These are phyloP conservation scores for Diaporthe vexans DNA, from an alignment of 2,329 filamentous ascomycete species.

Conservation along the genomic window DNA sequence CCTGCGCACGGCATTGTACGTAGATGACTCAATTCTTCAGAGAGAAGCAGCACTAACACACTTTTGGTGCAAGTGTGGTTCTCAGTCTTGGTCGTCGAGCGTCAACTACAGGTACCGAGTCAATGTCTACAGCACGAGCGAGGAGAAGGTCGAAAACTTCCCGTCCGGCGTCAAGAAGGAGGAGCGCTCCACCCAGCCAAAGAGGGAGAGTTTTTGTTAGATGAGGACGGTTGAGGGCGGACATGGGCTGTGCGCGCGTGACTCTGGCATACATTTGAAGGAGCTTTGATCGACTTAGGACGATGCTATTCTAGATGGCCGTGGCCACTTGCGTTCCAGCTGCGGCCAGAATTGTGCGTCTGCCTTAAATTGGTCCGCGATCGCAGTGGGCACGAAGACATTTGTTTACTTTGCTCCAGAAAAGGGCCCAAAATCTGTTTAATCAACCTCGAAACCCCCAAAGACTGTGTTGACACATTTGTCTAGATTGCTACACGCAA, in stretches of 20 bases:
- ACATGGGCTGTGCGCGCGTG: too few species aligned
- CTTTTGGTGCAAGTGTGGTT: neutral
- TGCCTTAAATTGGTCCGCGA: neutral
- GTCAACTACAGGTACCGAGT: neutral
- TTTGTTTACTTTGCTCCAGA: neutral
- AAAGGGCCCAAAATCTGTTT: neutral
- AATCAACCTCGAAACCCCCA: neutral
- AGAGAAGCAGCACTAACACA: neutral
- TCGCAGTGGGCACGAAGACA: neutral
- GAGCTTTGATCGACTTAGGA: neutral
- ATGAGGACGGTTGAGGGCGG: neutral
- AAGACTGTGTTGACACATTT: too few species aligned
- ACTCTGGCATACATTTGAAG: neutral
- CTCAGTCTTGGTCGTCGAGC: too few species aligned
- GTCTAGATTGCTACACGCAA: too few species aligned
- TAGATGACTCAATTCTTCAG: neutral
- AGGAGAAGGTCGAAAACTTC: neutral
- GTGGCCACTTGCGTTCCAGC: neutral
- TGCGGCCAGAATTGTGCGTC: neutral
- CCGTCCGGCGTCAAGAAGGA: neutral
- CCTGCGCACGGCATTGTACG: neutral
- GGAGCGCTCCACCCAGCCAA: neutral
- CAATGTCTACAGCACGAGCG: too few species aligned
- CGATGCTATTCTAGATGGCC: neutral
- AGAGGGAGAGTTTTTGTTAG: neutral